phyloP scores from a whole-genome alignment of 148 eudicot genomes.

The Rhododendron vialii region DNA sequence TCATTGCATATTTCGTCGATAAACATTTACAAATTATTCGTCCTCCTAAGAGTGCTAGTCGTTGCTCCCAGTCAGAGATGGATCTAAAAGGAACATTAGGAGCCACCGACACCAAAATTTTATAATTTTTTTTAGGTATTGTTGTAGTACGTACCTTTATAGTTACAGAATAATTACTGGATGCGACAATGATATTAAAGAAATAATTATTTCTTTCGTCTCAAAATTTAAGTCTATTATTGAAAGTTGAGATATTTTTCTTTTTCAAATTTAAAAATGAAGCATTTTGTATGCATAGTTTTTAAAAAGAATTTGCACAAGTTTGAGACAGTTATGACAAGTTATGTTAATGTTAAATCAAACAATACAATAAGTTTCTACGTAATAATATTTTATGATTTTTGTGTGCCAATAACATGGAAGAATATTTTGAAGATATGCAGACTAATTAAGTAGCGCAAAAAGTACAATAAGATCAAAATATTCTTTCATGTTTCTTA shows the following conservation, averaged over 20 bases:
- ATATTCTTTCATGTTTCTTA: neutral
- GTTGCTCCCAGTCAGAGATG: neutral
- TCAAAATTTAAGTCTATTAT: too few relatives aligned
- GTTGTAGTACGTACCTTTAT: too few relatives aligned
- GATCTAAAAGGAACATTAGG: neutral
- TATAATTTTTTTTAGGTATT: too few relatives aligned
- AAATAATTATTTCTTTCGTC: neutral
- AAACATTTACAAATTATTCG: too few relatives aligned
- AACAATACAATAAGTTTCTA: too few relatives aligned
- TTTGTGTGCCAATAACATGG: neutral
- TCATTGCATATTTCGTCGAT: neutral
- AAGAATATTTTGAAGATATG: neutral
- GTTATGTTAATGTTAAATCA: too few relatives aligned
- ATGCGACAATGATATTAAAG: neutral
- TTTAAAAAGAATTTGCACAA: neutral
- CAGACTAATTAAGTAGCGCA: neutral
- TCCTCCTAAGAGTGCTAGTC: neutral
- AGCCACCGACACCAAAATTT: too few relatives aligned
- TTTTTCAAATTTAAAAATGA: too few relatives aligned
- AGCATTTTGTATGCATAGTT: neutral
- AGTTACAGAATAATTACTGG: too few relatives aligned
- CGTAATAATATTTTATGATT: too few relatives aligned
- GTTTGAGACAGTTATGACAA: neutral
- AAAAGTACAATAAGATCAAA: neutral
- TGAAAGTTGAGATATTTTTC: too few relatives aligned